Base-by-base conservation (phyloP, 345 rosid species). In the Hibiscus tridactylites region DNA sequence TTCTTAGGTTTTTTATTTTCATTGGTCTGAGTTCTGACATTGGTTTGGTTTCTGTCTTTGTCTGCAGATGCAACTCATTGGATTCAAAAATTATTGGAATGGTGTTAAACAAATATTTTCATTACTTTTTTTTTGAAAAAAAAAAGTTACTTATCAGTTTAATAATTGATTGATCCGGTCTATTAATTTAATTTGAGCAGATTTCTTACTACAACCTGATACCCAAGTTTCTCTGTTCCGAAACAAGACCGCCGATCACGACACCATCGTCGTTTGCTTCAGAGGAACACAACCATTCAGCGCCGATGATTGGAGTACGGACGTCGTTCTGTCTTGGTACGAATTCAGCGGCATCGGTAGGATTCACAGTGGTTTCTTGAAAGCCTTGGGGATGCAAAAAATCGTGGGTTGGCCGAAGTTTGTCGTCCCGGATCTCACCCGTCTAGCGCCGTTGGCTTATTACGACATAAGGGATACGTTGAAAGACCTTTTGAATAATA, bases 331-430 rank as follows among this genome's bases (percentile, higher is more conserved):
- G 2, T 16, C 17, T 15, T 50, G 56, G 56, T 50, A 50, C 56
- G 56, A 50, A 5, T 50, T 50, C 56, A 16, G n/a, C 9, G 17
- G 17, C 17, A 50, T 50, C 56, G 56, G 56, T 12, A 49, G 19
- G 19, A 83, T 89, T 71, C 95, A 89, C 39, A 86, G 88, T 4
- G 95, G 97, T 15, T 89, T 88, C 68, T 78, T 91, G 92, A 89
- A 91, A 76, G 90, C 91, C 37, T 47, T 91, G 13, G 97, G 97
- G 16, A 77, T 91, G 13, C 97, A 87, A 39, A 83, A 81, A 52
- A 75, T 35, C 75, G 56, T 58, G 1, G 91, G 89, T 3, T 91
- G 90, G 92, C 92, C 95, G 0, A 74, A 71, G 63, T 6, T 52
- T 17, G 57, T 52, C 21, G 9, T 52, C 57, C 57, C 24, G 0